phyloP scores from a whole-genome alignment of 2,329 filamentous ascomycete species.

The Onygena corvina region DNA sequence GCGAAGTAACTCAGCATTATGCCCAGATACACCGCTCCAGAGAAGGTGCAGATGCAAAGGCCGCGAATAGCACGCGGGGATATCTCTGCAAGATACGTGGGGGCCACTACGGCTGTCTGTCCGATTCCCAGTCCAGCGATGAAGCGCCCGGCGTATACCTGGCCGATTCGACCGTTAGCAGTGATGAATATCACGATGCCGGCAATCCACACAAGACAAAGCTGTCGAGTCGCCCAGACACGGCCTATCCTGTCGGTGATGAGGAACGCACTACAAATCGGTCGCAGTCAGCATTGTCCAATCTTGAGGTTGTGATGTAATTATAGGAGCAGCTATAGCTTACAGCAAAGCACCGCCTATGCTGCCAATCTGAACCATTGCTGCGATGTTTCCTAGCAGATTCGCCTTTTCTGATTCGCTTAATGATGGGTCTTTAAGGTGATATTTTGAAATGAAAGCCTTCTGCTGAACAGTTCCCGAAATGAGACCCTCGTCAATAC shows the following conservation, averaged over 20 bases:
- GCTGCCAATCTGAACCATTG: slow-evolving; percentile 71
- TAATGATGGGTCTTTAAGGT: slow-evolving; percentile 41
- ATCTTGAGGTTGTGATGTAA: no score
- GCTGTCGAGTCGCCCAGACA: slow-evolving; percentile 31
- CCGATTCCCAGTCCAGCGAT: slow-evolving; percentile 35
- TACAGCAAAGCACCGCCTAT: slow-evolving; percentile 57
- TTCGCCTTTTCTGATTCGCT: slow-evolving; percentile 46
- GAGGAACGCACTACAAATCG: slow-evolving; percentile 35
- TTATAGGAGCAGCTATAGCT: slow-evolving; percentile 15
- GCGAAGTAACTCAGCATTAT: slow-evolving; percentile 71
- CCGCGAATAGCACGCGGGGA: slow-evolving; percentile 57
- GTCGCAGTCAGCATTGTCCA: neutral
- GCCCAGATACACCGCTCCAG: slow-evolving; percentile 61
- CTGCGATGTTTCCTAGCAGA: slow-evolving; percentile 63
- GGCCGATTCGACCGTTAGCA: slow-evolving; percentile 27
- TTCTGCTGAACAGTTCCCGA: slow-evolving; percentile 57
- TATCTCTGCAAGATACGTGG: slow-evolving; percentile 62
- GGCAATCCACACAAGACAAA: slow-evolving; percentile 33
- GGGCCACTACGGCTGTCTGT: slow-evolving; percentile 38
- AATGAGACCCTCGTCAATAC: slow-evolving; percentile 67
- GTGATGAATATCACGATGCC: slow-evolving; percentile 36
- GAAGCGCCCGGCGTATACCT: slow-evolving; percentile 35
- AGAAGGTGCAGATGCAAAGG: slow-evolving; percentile 60
- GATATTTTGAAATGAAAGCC: slow-evolving; percentile 50
- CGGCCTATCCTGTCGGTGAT: slow-evolving; percentile 39